phyloP scores from a whole-genome alignment of 352 stramenopile genomes.

The Aphanomyces stellatus region DNA sequence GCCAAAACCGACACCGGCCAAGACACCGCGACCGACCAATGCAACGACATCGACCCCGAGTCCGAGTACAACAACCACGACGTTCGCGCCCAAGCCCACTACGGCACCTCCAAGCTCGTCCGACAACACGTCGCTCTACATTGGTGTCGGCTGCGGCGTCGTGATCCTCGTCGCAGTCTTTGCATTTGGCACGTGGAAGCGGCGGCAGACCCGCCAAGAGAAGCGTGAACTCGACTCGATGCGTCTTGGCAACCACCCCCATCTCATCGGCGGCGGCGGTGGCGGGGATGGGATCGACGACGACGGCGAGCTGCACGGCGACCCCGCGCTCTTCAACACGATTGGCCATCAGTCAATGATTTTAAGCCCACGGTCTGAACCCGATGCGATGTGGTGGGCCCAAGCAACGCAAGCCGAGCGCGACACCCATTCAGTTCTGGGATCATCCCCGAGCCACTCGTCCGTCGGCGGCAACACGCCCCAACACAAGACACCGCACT shows the following conservation, averaged over 20 bases:
- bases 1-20: no score
- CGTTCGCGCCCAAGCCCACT: background rate
- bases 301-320: background rate
- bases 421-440: no score
- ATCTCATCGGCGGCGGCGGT: no score
- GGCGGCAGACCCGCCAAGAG: background rate
- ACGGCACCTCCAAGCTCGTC: background rate
- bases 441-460: no score
- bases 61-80: background rate
- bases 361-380: background rate
- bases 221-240: background rate
- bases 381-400: slow-evolving; percentile 7
- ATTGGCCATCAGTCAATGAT: background rate
- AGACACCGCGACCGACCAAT: no score
- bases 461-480: no score
- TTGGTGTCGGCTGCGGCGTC: background rate
- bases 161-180: background rate
- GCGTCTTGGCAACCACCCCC: no score
- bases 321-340: background rate
- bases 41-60: background rate
- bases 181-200: background rate
- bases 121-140: background rate
- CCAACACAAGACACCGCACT: no score
- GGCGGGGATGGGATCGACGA: background rate
- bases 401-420: no score